These are phyloP conservation scores for Metschnikowia gelsemii DNA, from an alignment of 805 yeast species.

Conservation along the genomic window DNA sequence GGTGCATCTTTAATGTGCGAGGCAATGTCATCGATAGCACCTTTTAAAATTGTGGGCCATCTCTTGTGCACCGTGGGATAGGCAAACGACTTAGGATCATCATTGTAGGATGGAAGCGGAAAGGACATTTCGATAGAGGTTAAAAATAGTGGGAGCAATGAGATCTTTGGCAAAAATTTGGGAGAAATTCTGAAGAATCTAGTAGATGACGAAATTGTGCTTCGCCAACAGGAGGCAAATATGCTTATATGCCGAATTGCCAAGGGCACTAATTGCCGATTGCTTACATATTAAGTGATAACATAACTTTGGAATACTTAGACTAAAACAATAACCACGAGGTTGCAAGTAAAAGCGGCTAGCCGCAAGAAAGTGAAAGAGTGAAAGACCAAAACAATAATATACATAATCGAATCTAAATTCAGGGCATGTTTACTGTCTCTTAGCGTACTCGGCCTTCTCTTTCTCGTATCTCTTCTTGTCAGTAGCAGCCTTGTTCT, in stretches of 20 bases:
- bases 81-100: constrained; percentile 78
- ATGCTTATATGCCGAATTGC: background rate
- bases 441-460: constrained; percentile 78
- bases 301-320: constrained; percentile 5
- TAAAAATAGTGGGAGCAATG: no score
- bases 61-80: constrained; percentile 71
- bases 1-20: constrained; percentile 18
- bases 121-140: constrained; percentile 34
- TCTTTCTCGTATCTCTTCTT: constrained; percentile 97
- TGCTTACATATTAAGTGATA: background rate
- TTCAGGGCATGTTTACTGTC: constrained; percentile 21
- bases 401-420: constrained; percentile 13
- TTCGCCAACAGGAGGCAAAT: background rate
- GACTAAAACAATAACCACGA: constrained; percentile 10
- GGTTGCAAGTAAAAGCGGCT: constrained; percentile 12
- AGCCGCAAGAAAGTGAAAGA: constrained; percentile 9
- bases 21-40: constrained; percentile 62
- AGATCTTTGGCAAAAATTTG: no score
- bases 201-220: no score
- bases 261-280: background rate
- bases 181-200: no score
- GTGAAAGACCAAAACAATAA: constrained; percentile 15
- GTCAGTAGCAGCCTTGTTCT: constrained; percentile 90
- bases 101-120: constrained; percentile 58
- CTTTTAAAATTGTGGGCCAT: constrained; percentile 83